Evolutionary conservation across 1,139 yeast species (phyloP).

Genomic region (Geotrichum cucujoidarum): DNA sequence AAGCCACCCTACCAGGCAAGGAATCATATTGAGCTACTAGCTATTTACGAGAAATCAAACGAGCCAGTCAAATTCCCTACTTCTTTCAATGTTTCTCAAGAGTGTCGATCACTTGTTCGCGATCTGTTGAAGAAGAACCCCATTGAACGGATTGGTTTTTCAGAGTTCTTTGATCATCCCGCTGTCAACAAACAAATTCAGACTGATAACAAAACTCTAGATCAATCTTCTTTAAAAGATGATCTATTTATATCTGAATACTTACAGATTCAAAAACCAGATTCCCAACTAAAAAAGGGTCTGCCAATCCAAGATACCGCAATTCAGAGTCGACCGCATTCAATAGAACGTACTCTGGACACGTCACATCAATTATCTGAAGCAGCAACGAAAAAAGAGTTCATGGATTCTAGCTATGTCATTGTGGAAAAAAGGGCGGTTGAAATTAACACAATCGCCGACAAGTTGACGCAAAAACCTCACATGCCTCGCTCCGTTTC

Average conservation of each 20-base stretch:
- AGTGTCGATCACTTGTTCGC: slow-evolving; percentile 63
- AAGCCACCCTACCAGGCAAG: slow-evolving; percentile 92
- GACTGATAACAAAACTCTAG: slow-evolving; percentile 50
- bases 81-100: slow-evolving; percentile 43
- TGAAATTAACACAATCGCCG: slow-evolving; percentile 92
- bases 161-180: slow-evolving; percentile 68
- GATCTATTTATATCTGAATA: slow-evolving; percentile 82
- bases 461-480: slow-evolving; percentile 67
- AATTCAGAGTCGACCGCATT: background rate
- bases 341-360: background rate
- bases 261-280: slow-evolving; percentile 31
- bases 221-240: slow-evolving; percentile 66
- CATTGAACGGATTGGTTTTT: slow-evolving; percentile 78
- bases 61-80: slow-evolving; percentile 73
- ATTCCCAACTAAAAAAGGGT: too few species aligned
- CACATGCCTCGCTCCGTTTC: too few species aligned
- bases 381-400: background rate
- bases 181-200: slow-evolving; percentile 47
- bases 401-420: slow-evolving; percentile 64
- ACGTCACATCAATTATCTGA: too few species aligned
- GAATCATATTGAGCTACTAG: slow-evolving; percentile 82
- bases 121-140: slow-evolving; percentile 79
- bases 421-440: slow-evolving; percentile 92
- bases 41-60: slow-evolving; percentile 75
- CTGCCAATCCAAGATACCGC: too few species aligned